phyloP scores from a whole-genome alignment of 179 eudicot genomes.

The Corrigiola litoralis region DNA sequence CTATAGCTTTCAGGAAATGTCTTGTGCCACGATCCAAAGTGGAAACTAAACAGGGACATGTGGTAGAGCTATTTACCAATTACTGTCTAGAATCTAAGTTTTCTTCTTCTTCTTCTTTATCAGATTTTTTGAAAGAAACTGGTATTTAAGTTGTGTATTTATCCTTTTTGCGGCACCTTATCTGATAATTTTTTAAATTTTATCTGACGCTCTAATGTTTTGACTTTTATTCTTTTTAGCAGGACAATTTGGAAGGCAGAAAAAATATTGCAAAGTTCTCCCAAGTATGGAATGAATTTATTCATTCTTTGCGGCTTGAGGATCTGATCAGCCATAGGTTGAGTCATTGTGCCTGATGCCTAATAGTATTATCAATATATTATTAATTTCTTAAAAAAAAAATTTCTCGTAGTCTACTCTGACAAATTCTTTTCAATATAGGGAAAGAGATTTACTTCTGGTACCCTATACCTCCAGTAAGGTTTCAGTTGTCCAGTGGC shows the following conservation, averaged over 20 bases:
- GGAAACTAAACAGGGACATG: constrained; percentile 29
- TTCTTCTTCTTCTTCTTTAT: no score
- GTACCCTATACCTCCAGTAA: constrained; percentile 81
- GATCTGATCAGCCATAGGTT: constrained; percentile 87
- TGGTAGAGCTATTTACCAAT: constrained; percentile 37
- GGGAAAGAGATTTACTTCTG: constrained; percentile 94
- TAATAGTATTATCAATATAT: no score
- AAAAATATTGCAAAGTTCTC: constrained; percentile 86
- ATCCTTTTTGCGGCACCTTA: no score
- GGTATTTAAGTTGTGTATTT: constrained; percentile 1
- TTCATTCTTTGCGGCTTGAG: constrained; percentile 78
- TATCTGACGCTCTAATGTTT: no score
- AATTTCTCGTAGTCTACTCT: not conserved
- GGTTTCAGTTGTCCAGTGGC: constrained; percentile 96
- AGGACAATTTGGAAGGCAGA: constrained; percentile 49
- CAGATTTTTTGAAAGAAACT: no score
- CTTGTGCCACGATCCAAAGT: constrained; percentile 68
- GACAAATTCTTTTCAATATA: constrained; percentile 25
- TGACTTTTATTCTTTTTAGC: no score
- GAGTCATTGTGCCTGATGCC: constrained; percentile 20
- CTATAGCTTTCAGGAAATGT: constrained; percentile 72
- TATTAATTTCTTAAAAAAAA: no score
- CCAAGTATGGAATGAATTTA: constrained; percentile 97
- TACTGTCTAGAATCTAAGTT: constrained; percentile 5
- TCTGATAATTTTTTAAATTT: no score